These are phyloP conservation scores for Metschnikowia gruessii DNA, from an alignment of 805 yeast genomes.

Conservation along the genomic window DNA sequence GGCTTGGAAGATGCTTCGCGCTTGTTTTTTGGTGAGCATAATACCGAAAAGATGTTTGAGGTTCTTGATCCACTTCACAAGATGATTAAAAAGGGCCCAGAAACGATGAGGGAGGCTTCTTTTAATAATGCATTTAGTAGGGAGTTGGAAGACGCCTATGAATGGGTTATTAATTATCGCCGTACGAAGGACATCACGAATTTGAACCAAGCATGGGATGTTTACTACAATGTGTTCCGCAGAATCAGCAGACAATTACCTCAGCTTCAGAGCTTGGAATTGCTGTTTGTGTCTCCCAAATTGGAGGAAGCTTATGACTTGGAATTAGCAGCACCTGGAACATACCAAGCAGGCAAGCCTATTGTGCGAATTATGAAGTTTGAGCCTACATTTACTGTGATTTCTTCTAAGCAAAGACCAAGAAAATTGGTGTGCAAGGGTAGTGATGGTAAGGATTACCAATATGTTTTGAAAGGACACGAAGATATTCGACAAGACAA, in stretches of 20 bases:
- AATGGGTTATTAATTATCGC: slow-evolving; percentile 86
- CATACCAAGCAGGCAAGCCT: slow-evolving; percentile 82
- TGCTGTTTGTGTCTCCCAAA: slow-evolving; percentile 93
- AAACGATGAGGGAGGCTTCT: slow-evolving; percentile 87
- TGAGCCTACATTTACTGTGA: slow-evolving; percentile 81
- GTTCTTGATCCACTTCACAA: slow-evolving; percentile 87
- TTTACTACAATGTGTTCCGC: slow-evolving; percentile 89
- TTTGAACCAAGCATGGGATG: slow-evolving; percentile 96
- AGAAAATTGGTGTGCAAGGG: slow-evolving; percentile 78
- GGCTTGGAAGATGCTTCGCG: slow-evolving; percentile 96
- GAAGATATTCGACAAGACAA: slow-evolving; percentile 98
- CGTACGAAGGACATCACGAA: slow-evolving; percentile 83
- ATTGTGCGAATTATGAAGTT: slow-evolving; percentile 68
- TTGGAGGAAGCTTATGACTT: slow-evolving; percentile 73
- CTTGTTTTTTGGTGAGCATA: slow-evolving; percentile 88
- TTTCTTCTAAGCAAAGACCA: slow-evolving; percentile 95
- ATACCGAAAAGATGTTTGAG: slow-evolving; percentile 90
- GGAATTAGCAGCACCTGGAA: slow-evolving; percentile 91
- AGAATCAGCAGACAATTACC: slow-evolving; percentile 87
- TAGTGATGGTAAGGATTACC: slow-evolving; percentile 88
- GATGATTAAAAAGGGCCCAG: slow-evolving; percentile 82
- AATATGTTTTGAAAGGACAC: slow-evolving; percentile 84
- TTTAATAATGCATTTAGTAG: slow-evolving; percentile 92
- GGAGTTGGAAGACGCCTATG: slow-evolving; percentile 87
- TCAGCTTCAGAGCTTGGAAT: slow-evolving; percentile 77